A percentile compares a stretch with the other conserved stretches of the same genome.
Evolutionary conservation across 73 alveolate genomes (phyloP).

Genomic region (Paramecium tetraurelia): DNA sequence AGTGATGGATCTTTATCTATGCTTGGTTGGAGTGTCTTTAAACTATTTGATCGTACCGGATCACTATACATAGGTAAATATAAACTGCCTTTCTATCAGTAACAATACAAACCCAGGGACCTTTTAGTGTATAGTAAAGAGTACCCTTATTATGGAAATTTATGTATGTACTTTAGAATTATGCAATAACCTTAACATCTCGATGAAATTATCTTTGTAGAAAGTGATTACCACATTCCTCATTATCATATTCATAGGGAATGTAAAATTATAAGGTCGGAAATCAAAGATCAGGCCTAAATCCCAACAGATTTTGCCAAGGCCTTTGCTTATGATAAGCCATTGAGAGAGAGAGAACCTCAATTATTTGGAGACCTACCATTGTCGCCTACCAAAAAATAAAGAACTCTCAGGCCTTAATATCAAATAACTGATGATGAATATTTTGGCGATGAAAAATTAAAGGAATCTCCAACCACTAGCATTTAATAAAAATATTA

Average conservation of each 20-base stretch:
- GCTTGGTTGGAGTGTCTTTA: slow-evolving; percentile 7
- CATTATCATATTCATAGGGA: slow-evolving; percentile 23
- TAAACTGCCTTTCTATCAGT: not conserved
- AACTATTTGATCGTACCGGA: not conserved
- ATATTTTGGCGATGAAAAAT: not conserved
- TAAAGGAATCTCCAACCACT: not conserved
- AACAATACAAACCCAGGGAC: not conserved
- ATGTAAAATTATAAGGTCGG: not conserved
- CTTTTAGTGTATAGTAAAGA: not conserved
- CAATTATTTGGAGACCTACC: slow-evolving; percentile 23
- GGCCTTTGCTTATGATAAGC: not conserved
- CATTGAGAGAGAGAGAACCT: slow-evolving; percentile 42
- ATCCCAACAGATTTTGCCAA: not conserved
- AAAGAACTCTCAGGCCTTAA: not conserved
- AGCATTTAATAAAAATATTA: not conserved
- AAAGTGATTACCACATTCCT: slow-evolving; percentile 13
- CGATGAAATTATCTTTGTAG: slow-evolving; percentile 1
- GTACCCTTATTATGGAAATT: slow-evolving; percentile 30
- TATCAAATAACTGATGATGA: not conserved
- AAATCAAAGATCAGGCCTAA: not conserved
- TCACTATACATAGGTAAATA: not conserved
- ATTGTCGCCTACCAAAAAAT: not conserved
- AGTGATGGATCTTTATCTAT: not conserved
- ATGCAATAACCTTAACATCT: not conserved
- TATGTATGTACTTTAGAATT: not conserved